phyloP scores from a whole-genome alignment of 345 rosid genomes.

The Theobroma cacao region DNA sequence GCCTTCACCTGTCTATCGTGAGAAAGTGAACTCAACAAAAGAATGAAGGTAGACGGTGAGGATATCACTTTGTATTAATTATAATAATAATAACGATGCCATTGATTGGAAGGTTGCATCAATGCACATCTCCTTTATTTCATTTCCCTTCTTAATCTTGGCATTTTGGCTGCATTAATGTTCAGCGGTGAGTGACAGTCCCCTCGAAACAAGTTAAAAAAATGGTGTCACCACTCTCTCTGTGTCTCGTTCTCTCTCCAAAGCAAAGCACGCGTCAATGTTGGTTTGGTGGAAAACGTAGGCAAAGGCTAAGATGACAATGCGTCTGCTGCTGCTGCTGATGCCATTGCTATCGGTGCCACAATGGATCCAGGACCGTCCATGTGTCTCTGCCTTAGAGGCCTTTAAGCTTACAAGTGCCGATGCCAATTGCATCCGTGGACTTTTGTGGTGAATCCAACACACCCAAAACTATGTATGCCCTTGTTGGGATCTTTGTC shows the following conservation, averaged over 20 bases:
- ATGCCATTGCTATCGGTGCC: neutral
- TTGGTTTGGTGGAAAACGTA: neutral
- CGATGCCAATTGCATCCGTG: neutral
- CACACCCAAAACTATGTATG: neutral
- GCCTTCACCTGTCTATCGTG: neutral
- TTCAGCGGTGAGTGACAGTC: neutral
- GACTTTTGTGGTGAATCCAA: neutral
- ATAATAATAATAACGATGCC: neutral
- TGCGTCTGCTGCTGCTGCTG: neutral
- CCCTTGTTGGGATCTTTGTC: neutral
- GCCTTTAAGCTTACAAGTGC: neutral
- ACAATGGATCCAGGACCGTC: neutral
- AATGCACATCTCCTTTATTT: neutral
- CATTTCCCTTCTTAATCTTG: neutral
- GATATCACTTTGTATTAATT: neutral
- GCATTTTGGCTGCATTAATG: neutral
- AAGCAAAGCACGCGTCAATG: neutral
- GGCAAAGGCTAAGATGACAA: neutral
- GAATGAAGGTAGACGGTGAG: neutral
- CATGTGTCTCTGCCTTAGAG: neutral
- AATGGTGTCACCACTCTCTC: neutral
- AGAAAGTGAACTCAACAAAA: neutral
- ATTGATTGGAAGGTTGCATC: neutral
- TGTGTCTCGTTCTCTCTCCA: neutral
- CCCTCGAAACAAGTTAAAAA: neutral